phyloP scores from a whole-genome alignment of 257 asterid genomes.

The Henckelia pumila region DNA sequence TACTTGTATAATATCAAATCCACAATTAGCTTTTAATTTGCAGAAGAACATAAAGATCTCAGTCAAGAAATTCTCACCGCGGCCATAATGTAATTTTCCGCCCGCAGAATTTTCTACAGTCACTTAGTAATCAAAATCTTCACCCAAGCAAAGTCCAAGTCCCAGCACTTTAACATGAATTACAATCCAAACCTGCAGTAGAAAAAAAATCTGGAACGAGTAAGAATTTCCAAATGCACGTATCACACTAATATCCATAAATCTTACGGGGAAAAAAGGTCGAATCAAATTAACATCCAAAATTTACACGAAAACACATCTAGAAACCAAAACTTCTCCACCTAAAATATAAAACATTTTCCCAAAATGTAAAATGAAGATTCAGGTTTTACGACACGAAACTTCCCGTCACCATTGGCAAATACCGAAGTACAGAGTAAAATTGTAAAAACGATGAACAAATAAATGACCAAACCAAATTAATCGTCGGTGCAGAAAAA shows the following conservation, averaged over 20 bases:
- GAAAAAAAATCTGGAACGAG: not conserved
- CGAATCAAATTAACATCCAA: not conserved
- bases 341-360: too few species aligned
- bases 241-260: not conserved
- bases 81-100: conserved; percentile 36
- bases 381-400: not conserved
- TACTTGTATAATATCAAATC: conserved; percentile 29
- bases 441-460: conserved; percentile 3
- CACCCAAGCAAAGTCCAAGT: conserved; percentile 14
- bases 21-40: conserved; percentile 23
- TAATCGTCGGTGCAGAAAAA: conserved; percentile 11
- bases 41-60: conserved; percentile 27
- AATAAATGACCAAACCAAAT: conserved; percentile 2
- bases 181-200: not conserved
- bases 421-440: not conserved
- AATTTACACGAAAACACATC: not conserved
- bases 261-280: not conserved
- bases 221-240: not conserved
- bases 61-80: conserved; percentile 38
- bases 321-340: not conserved
- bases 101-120: conserved; percentile 9
- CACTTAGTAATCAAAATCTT: conserved; percentile 7
- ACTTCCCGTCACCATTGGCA: conserved; percentile 13
- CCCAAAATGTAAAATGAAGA: not conserved
- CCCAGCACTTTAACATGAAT: not conserved